Evolutionary conservation across 169 alveolate genomes (phyloP).

Genomic region (Plasmodium gonderi): DNA sequence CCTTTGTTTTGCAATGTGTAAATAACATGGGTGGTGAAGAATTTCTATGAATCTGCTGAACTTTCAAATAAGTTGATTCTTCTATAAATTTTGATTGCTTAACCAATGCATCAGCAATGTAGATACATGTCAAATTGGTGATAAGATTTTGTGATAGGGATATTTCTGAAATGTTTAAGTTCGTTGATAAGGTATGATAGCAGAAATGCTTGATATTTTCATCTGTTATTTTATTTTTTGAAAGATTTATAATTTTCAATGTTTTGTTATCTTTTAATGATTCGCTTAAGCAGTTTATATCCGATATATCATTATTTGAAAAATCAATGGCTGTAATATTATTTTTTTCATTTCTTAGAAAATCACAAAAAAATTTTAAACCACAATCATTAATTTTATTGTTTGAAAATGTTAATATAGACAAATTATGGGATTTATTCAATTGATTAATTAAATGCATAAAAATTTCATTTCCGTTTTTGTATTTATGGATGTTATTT

Average conservation of each 20-base stretch:
- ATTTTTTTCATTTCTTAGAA: conserved; percentile 20
- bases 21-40: not conserved
- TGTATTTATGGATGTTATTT: not conserved
- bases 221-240: conserved; percentile 33
- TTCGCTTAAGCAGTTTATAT: conserved; percentile 13
- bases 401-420: conserved; percentile 14
- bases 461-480: not conserved
- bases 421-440: not conserved
- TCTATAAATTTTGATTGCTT: conserved; percentile 11
- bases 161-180: conserved; percentile 12
- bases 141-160: conserved; percentile 12
- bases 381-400: conserved; percentile 32
- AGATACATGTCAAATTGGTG: conserved; percentile 9
- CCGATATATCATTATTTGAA: conserved; percentile 18
- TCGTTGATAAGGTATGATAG: conserved; percentile 8
- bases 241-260: conserved; percentile 27
- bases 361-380: conserved; percentile 8
- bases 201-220: conserved; percentile 7
- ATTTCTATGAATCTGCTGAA: not conserved
- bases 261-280: conserved; percentile 21
- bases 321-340: conserved; percentile 30
- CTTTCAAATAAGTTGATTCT: not conserved
- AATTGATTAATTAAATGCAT: not conserved
- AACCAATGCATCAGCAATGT: conserved; percentile 20
- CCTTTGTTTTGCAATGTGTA: not conserved